Evolutionary conservation across 2,329 filamentous ascomycete genomes (phyloP).

Genomic region (Colletotrichum horii): DNA sequence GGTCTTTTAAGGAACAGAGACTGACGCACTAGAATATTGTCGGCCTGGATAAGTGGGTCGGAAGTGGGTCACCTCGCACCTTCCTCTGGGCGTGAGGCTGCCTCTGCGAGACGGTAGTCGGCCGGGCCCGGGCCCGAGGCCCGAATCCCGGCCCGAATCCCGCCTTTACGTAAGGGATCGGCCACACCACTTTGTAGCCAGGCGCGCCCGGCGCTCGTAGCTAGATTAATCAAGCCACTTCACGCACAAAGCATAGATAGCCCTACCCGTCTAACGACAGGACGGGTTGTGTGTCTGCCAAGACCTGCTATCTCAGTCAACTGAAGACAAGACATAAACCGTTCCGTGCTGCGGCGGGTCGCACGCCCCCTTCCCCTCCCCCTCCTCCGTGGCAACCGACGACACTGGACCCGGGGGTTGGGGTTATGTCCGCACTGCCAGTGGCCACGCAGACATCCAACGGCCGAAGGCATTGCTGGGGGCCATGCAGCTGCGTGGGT

Average conservation of each 20-base stretch:
- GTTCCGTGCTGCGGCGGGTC: not conserved
- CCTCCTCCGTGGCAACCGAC: not conserved
- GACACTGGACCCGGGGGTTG: not conserved
- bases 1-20: too few species aligned
- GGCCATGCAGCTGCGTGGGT: not conserved
- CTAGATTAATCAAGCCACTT: too few species aligned
- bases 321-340: not conserved
- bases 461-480: not conserved
- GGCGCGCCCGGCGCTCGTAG: too few species aligned
- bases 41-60: too few species aligned
- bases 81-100: too few species aligned
- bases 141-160: too few species aligned
- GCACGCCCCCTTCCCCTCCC: not conserved
- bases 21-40: too few species aligned
- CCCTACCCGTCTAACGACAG: not conserved
- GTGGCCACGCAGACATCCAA: not conserved
- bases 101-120: too few species aligned
- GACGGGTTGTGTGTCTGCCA: not conserved
- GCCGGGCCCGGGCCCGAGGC: too few species aligned
- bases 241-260: not conserved
- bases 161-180: too few species aligned
- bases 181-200: too few species aligned
- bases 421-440: not conserved
- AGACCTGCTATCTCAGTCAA: not conserved
- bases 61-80: too few species aligned